phyloP scores from a whole-genome alignment of 306 rosid species.

The Coriaria nepalensis region DNA sequence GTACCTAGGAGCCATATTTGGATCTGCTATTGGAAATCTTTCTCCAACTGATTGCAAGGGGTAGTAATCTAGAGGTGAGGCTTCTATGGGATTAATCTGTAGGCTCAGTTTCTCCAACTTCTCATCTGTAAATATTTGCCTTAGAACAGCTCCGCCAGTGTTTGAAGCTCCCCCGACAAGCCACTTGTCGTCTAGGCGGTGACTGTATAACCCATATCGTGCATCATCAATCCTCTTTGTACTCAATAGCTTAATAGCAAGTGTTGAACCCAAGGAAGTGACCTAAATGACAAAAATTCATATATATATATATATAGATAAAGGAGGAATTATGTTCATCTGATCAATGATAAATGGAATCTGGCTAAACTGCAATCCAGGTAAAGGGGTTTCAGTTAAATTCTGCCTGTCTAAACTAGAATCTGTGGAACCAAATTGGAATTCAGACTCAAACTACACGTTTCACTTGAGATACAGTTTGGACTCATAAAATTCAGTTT shows the following conservation, averaged over 20 bases:
- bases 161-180: constrained; percentile 98
- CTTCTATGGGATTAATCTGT: constrained; percentile 54
- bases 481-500: too few relatives aligned
- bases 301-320: too few relatives aligned
- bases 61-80: constrained; percentile 62
- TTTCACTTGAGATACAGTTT: too few relatives aligned
- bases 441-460: too few relatives aligned
- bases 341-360: too few relatives aligned
- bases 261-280: constrained; percentile 92
- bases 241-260: constrained; percentile 78
- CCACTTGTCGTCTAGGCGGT: constrained; percentile 95
- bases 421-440: too few relatives aligned
- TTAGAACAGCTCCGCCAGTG: constrained; percentile 83
- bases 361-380: too few relatives aligned
- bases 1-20: constrained; percentile 67
- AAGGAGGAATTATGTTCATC: too few relatives aligned
- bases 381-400: too few relatives aligned
- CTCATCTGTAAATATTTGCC: constrained; percentile 62
- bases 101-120: constrained; percentile 53
- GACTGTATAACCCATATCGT: constrained; percentile 87
- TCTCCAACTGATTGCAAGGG: constrained; percentile 73
- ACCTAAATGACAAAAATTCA: constrained; percentile 37
- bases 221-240: constrained; percentile 78
- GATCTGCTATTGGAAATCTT: constrained; percentile 82
- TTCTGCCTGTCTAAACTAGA: too few relatives aligned